A percentile compares a stretch with the other conserved stretches of the same genome.
phyloP scores from a whole-genome alignment of 2,329 filamentous ascomycete species.

The Nothophaeocryptopus gaeumannii region DNA sequence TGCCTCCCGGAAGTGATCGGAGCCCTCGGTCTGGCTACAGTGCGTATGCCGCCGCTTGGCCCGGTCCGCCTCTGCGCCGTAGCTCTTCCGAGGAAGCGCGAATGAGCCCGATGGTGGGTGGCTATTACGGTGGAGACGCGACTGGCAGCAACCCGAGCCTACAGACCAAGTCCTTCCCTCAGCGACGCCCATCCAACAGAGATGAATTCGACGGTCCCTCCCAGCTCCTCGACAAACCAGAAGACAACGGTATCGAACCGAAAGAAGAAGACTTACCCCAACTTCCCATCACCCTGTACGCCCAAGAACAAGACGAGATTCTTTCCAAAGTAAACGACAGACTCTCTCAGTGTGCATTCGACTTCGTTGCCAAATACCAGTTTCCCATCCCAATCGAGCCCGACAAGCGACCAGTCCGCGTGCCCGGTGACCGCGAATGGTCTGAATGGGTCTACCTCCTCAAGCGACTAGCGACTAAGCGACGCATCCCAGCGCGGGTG shows the following conservation, averaged over 20 bases:
- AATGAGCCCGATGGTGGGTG: slow-evolving; percentile 21
- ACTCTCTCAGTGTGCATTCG: slow-evolving; percentile 79
- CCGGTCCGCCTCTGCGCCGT: slow-evolving; percentile 27
- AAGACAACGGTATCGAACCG: slow-evolving; percentile 67
- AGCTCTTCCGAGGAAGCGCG: slow-evolving; percentile 31
- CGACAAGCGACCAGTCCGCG: slow-evolving; percentile 74
- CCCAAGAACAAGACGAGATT: slow-evolving; percentile 81
- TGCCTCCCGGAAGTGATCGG: slow-evolving; percentile 25
- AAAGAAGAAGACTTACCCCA: slow-evolving; percentile 78
- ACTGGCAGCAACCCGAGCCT: slow-evolving; percentile 23
- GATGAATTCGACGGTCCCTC: slow-evolving; percentile 89
- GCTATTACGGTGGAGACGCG: slow-evolving; percentile 26
- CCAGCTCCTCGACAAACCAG: slow-evolving; percentile 72
- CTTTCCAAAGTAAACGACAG: slow-evolving; percentile 78
- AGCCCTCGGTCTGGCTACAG: slow-evolving; percentile 26
- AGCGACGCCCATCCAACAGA: slow-evolving; percentile 72
- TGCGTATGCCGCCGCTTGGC: slow-evolving; percentile 27
- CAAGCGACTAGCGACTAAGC: slow-evolving; percentile 80
- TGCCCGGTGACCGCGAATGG: slow-evolving; percentile 78
- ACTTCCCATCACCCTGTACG: slow-evolving; percentile 76
- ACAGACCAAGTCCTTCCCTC: slow-evolving; percentile 35
- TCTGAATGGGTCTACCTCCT: slow-evolving; percentile 88
- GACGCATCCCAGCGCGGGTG: slow-evolving; percentile 77
- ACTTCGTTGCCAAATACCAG: slow-evolving; percentile 88
- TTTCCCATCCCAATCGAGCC: slow-evolving; percentile 82